These are phyloP conservation scores for Brassica balearica DNA, from an alignment of 441 rosid genomes.

Conservation along the genomic window DNA sequence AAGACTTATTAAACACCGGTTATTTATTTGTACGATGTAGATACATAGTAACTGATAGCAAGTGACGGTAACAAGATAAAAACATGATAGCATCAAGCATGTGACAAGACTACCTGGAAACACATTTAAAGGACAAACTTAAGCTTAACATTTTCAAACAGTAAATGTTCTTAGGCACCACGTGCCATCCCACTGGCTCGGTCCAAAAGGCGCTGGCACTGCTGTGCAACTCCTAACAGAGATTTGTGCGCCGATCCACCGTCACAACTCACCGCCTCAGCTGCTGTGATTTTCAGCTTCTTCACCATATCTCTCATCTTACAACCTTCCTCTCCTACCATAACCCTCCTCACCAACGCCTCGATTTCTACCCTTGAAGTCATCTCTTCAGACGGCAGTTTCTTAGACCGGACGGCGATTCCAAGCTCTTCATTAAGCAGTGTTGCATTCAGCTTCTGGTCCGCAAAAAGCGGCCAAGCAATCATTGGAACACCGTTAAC, in stretches of 20 bases:
- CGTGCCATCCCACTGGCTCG: background rate
- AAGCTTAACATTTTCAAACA: background rate
- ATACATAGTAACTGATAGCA: background rate
- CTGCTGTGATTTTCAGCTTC: slow-evolving; percentile 27
- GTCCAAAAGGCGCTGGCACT: slow-evolving; percentile 12
- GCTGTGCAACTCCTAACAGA: slow-evolving; percentile 23
- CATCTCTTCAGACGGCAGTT: slow-evolving; percentile 29
- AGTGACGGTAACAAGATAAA: background rate
- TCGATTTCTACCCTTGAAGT: slow-evolving; percentile 27
- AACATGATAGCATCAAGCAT: background rate
- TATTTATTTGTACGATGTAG: background rate
- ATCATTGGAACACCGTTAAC: slow-evolving; percentile 52
- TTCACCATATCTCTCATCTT: slow-evolving; percentile 42
- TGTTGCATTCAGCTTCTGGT: slow-evolving; percentile 56
- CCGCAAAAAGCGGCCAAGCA: slow-evolving; percentile 61
- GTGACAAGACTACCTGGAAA: background rate
- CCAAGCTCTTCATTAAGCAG: slow-evolving; percentile 46
- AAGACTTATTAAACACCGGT: background rate
- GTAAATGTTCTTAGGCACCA: slow-evolving; percentile 25
- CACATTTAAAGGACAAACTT: background rate
- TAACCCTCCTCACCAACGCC: slow-evolving; percentile 33
- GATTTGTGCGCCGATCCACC: slow-evolving; percentile 23
- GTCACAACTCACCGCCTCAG: background rate
- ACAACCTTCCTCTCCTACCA: slow-evolving; percentile 40
- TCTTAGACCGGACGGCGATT: slow-evolving; percentile 20